These are phyloP conservation scores for Cryptococcus jaspeensis DNA, from an alignment of 1,284 basidiomycete species.

Conservation along the genomic window DNA sequence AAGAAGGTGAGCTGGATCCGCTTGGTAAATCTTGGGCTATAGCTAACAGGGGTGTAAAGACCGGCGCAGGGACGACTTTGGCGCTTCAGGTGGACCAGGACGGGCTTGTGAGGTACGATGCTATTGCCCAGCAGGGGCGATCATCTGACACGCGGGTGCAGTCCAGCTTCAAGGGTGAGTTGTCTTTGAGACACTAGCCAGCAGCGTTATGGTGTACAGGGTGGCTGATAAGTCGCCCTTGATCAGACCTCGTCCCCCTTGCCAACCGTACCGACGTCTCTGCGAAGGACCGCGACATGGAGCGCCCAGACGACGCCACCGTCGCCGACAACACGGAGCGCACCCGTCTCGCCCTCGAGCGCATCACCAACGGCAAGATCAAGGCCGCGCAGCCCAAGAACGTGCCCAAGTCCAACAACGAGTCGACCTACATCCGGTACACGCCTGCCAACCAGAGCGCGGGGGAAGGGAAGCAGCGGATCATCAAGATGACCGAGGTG, in stretches of 20 bases:
- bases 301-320: conserved; percentile 87
- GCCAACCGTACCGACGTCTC: conserved; percentile 83
- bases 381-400: conserved; percentile 83
- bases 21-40: not conserved
- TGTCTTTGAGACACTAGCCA: not conserved
- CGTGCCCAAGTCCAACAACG: conserved; percentile 69
- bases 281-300: conserved; percentile 72
- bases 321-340: conserved; percentile 84
- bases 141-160: conserved; percentile 81
- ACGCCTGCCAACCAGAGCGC: conserved; percentile 66
- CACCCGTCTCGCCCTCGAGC: conserved; percentile 87
- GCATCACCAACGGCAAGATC: conserved; percentile 90
- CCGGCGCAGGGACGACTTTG: conserved; percentile 84
- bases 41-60: conserved; percentile 54
- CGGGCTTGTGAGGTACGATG: conserved; percentile 95
- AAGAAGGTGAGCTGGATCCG: conserved; percentile 67
- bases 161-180: conserved; percentile 78
- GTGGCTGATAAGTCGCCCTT: not conserved
- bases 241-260: conserved; percentile 82
- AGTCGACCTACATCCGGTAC: conserved; percentile 86
- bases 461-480: conserved; percentile 74
- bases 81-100: conserved; percentile 95
- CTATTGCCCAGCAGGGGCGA: conserved; percentile 92
- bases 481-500: conserved; percentile 98
- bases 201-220: not conserved